Evolutionary conservation across 140 eudicot genomes (phyloP), one percentile per base, ranked within the genome.

Genomic region (Ambrosia hybrid): DNA sequence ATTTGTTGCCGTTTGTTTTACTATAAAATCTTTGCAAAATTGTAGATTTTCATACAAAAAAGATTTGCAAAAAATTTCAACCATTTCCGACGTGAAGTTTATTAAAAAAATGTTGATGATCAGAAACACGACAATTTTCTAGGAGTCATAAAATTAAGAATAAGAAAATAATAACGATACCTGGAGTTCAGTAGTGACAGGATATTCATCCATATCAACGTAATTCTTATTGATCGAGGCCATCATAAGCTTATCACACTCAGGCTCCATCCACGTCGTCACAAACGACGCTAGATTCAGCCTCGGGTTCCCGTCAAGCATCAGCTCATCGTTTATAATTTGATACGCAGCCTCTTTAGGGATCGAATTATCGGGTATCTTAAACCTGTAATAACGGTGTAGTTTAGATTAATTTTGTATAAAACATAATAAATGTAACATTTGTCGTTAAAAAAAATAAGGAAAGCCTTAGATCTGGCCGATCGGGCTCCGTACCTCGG

Each of bases 251-350:
- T 90, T 87, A 57, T 90, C 91, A 14, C 97, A 90, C 80, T 90
- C 97, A 0, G 97, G 97, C 73, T 90, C 95, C 96, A 90, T 87
- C 96, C 96, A 90, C 17, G 96, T 90, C 2, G 96, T 90, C 72
- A 90, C 96, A 36, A 90, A 90, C 5, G 95, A 90, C 0, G 97
- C 97, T 48, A 90, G 77, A 74, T 90, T 90, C 73, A 90, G 62
- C 92, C 97, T 81, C 9, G 97, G 97, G 45, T 90, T 90, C 0
- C 97, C 97, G 30, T 90, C 97, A 73, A 90, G 41, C 97, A 90
- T 90, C 12, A 90, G 67, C 78, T 90, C 97, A 67, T 90, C 97
- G 73, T 90, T 87, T 41, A 90, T 90, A 41, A 90, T 90, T 67
- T 90, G 97, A 52, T 72, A 90, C 16, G 95, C 95, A 14, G 97